phyloP scores from a whole-genome alignment of 495 filamentous ascomycete genomes.

The Trichocladium uniseriatum region DNA sequence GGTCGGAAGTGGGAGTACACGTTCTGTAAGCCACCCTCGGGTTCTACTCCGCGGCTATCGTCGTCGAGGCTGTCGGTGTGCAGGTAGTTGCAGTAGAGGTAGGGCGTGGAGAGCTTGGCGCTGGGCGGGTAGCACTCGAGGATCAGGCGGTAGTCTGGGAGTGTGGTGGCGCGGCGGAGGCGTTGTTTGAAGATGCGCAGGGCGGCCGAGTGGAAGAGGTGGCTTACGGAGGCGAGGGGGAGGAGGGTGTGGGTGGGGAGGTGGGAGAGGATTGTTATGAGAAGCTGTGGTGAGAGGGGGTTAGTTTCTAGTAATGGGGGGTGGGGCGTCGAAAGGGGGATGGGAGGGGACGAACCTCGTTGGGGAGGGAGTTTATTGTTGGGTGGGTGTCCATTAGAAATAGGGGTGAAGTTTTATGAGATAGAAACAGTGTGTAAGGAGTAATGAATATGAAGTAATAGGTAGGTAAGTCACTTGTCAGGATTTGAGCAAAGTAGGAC shows the following conservation, averaged over 20 bases:
- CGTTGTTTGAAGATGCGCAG: conserved; percentile 60
- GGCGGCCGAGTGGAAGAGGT: conserved; percentile 57
- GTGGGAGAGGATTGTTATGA: conserved; percentile 53
- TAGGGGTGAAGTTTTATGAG: background rate
- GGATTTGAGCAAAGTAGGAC: no score
- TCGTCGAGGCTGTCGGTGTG: conserved; percentile 43
- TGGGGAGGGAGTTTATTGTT: conserved; percentile 30
- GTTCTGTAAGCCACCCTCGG: conserved; percentile 28
- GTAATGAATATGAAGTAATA: no score
- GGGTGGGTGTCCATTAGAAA: conserved; percentile 17
- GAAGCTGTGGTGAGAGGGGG: conserved; percentile 41
- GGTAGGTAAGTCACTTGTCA: no score
- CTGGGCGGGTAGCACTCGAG: conserved; percentile 71
- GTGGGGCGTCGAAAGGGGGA: background rate
- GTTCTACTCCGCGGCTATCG: conserved; percentile 35
- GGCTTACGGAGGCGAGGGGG: conserved; percentile 50
- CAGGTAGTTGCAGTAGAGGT: conserved; percentile 59
- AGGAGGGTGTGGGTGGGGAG: conserved; percentile 54
- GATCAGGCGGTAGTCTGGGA: conserved; percentile 54
- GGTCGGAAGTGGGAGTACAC: conserved; percentile 53
- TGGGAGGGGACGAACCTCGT: conserved; percentile 30
- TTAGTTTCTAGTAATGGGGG: background rate
- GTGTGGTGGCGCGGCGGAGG: conserved; percentile 45
- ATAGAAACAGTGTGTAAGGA: no score
- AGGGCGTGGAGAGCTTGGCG: conserved; percentile 57